phyloP scores from a whole-genome alignment of 257 asterid species.

The Solanum chiquidenum region DNA sequence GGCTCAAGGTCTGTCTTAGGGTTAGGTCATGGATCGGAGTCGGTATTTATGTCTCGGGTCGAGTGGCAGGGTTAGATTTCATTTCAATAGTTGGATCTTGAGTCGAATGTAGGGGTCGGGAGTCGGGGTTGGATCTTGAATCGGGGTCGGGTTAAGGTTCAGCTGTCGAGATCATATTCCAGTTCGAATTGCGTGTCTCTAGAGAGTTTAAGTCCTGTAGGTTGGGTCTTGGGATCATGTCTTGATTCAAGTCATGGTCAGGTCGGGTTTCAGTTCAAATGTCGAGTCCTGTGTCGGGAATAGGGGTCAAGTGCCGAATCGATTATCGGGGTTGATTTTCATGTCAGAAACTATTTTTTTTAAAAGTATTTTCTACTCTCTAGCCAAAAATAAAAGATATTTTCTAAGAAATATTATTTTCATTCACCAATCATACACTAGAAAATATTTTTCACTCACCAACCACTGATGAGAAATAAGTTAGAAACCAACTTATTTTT shows the following conservation, averaged over 20 bases:
- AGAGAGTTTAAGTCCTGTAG: neutral
- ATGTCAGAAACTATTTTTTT: neutral
- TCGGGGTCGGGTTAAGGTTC: neutral
- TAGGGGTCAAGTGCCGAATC: neutral
- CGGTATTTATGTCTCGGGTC: neutral
- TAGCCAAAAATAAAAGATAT: neutral
- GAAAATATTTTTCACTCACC: neutral
- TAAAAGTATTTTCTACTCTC: neutral
- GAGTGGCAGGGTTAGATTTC: neutral
- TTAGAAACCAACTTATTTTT: neutral
- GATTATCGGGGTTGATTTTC: neutral
- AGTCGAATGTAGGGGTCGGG: neutral
- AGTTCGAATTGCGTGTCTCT: neutral
- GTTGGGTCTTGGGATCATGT: neutral
- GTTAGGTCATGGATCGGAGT: neutral
- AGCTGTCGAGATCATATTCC: neutral
- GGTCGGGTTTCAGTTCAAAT: neutral
- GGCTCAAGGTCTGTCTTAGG: neutral
- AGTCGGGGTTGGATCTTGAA: neutral
- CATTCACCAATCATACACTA: neutral
- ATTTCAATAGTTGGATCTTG: neutral
- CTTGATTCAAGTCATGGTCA: neutral
- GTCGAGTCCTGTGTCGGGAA: neutral
- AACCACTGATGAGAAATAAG: too few species aligned
- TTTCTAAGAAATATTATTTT: neutral